Percentiles rank a stretch among this genome's conserved stretches.
phyloP scores from a whole-genome alignment of 2,329 filamentous ascomycete species.

The Plectosphaerella plurivora region DNA sequence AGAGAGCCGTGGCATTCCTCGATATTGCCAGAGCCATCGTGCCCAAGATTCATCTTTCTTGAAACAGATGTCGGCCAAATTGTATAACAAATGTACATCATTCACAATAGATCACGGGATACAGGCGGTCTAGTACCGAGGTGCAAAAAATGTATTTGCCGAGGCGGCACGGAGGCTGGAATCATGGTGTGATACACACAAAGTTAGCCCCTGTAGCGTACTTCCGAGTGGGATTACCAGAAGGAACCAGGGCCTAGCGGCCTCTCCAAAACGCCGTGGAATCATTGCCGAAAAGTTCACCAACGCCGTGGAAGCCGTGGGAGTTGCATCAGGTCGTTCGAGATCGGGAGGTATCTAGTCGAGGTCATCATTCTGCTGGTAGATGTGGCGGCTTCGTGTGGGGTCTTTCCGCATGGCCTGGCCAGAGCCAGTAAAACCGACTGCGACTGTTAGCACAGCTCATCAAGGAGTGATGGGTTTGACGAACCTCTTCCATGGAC shows the following conservation, averaged over 20 bases:
- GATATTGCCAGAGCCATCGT: constrained; percentile 58
- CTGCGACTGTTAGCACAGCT: constrained; percentile 39
- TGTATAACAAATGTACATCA: background rate
- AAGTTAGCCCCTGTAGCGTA: constrained; percentile 10
- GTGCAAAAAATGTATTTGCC: too few species aligned
- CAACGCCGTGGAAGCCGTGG: background rate
- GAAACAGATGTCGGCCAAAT: background rate
- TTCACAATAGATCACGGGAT: background rate
- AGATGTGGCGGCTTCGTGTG: constrained; percentile 76
- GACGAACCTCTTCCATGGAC: constrained; percentile 76
- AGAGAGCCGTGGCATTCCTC: constrained; percentile 67
- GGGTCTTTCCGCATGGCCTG: constrained; percentile 94
- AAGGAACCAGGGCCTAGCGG: constrained; percentile 10
- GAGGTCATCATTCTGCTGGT: constrained; percentile 71
- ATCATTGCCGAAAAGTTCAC: background rate
- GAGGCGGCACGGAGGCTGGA: too few species aligned
- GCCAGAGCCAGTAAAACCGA: constrained; percentile 93
- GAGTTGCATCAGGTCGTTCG: background rate
- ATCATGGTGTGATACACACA: background rate
- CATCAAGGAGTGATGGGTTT: background rate
- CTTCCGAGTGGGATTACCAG: constrained; percentile 12
- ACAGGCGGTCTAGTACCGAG: too few species aligned
- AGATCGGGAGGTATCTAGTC: constrained; percentile 46
- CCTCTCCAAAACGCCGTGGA: constrained; percentile 7
- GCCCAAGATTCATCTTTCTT: constrained; percentile 30